phyloP scores from a whole-genome alignment of 106 monocot genomes.

The Acorus gramineus region DNA sequence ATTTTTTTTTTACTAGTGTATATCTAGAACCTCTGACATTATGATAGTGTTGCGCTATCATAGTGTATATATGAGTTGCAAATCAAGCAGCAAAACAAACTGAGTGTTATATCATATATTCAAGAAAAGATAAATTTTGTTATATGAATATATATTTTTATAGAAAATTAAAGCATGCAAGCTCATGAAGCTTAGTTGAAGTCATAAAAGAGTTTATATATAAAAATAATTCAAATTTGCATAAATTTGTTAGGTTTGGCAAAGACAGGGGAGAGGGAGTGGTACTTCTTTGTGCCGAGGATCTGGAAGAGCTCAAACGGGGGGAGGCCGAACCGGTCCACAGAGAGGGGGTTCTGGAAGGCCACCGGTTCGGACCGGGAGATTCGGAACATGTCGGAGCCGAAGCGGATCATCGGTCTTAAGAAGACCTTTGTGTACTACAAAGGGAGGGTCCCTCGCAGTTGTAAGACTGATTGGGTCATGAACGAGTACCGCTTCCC shows the following conservation, averaged over 20 bases:
- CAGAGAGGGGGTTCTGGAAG: conserved; percentile 85
- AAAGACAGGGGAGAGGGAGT: conserved; percentile 74
- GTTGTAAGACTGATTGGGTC: conserved; percentile 77
- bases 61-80: too few species aligned
- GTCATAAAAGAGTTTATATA: too few species aligned
- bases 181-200: too few species aligned
- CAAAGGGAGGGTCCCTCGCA: conserved; percentile 56
- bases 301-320: conserved; percentile 44
- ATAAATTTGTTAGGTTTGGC: conserved; percentile 27
- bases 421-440: conserved; percentile 93
- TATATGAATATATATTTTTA: too few species aligned
- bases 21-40: too few species aligned
- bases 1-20: too few species aligned
- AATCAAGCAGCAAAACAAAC: too few species aligned
- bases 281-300: conserved; percentile 95
- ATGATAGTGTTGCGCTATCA: too few species aligned
- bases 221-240: too few species aligned
- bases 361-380: conserved; percentile 79
- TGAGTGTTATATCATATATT: too few species aligned
- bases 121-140: too few species aligned
- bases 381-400: conserved; percentile 42
- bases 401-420: conserved; percentile 55
- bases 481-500: conserved; percentile 93
- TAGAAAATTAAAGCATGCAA: too few species aligned
- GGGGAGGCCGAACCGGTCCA: conserved; percentile 68